Conservation (phyloP, 2,329 filamentous ascomycete species). For the Hymenoscyphus linearis region DNA sequence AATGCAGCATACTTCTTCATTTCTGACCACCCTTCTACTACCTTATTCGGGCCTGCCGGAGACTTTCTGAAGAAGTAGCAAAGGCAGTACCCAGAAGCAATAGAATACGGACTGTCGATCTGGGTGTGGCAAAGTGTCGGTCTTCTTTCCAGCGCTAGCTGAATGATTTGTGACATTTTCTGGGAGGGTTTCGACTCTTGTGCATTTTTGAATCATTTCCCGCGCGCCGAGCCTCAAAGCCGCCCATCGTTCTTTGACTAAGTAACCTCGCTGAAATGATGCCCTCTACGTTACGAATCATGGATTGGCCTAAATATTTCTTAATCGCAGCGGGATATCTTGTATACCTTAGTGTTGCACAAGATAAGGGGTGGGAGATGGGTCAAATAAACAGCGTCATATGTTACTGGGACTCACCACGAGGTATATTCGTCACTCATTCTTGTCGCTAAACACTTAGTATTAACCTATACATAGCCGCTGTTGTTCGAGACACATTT, state of each 20-base stretch:
- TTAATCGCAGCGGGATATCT: conserved; percentile 15
- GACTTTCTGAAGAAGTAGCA: conserved; percentile 8
- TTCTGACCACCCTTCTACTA: not conserved
- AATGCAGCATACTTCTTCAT: not conserved
- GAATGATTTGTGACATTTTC: not conserved
- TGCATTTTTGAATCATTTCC: conserved; percentile 11
- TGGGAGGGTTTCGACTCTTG: not conserved
- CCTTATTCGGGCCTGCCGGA: conserved; percentile 9
- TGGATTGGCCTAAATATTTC: conserved; percentile 13
- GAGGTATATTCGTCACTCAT: conserved; percentile 33
- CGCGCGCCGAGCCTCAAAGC: conserved; percentile 10
- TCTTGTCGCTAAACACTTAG: not conserved
- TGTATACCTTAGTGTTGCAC: conserved; percentile 34
- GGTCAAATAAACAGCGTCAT: conserved; percentile 53
- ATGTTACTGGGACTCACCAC: conserved; percentile 48
- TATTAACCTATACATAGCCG: conserved; percentile 37
- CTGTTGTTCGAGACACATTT: conserved; percentile 54
- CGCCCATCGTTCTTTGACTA: conserved; percentile 7
- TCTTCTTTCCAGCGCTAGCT: not conserved
- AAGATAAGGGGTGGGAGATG: conserved; percentile 44
- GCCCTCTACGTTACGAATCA: conserved; percentile 13
- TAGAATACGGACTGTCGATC: conserved; percentile 6
- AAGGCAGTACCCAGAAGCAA: conserved; percentile 7
- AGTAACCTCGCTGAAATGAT: conserved; percentile 3
- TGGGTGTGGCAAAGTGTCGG: conserved; percentile 12